Percentiles rank a stretch among this genome's conserved stretches.
These are phyloP conservation scores for Breviolum minutum DNA, from an alignment of 73 alveolate genomes.

Conservation along the genomic window DNA sequence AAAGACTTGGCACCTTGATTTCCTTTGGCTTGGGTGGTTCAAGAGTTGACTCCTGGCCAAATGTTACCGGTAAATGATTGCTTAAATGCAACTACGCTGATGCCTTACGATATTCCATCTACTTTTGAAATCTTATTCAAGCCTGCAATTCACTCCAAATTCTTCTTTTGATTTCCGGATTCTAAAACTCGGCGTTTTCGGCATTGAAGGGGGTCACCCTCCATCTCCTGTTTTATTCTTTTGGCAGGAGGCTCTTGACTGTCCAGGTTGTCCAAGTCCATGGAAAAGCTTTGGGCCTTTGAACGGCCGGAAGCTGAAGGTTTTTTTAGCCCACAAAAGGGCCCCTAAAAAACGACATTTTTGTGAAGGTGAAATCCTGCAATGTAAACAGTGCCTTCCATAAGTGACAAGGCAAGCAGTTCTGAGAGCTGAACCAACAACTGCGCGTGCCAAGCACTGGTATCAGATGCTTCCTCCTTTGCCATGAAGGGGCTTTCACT, in stretches of 20 bases:
- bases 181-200: too few relatives aligned
- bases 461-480: conserved; percentile 79
- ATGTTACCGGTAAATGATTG: too few relatives aligned
- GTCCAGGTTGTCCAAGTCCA: conserved; percentile 85
- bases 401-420: background rate
- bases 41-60: conserved; percentile 62
- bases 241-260: conserved; percentile 86
- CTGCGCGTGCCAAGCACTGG: conserved; percentile 86
- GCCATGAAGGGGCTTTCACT: background rate
- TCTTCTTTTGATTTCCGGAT: too few relatives aligned
- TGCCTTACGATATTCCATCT: too few relatives aligned
- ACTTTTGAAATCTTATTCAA: too few relatives aligned
- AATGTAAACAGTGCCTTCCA: background rate
- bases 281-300: conserved; percentile 88
- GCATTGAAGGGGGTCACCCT: too few relatives aligned
- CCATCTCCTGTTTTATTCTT: conserved; percentile 43
- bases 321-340: background rate
- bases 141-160: too few relatives aligned
- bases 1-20: conserved; percentile 3
- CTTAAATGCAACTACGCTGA: too few relatives aligned
- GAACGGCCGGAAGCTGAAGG: background rate
- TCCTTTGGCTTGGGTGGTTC: conserved; percentile 90
- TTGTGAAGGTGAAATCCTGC: background rate
- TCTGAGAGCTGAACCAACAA: conserved; percentile 52
- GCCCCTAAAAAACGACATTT: background rate